Percentiles rank a stretch among this genome's conserved stretches.
phyloP scores from a whole-genome alignment of 1,284 basidiomycete species.

The Baeospora myosura region DNA sequence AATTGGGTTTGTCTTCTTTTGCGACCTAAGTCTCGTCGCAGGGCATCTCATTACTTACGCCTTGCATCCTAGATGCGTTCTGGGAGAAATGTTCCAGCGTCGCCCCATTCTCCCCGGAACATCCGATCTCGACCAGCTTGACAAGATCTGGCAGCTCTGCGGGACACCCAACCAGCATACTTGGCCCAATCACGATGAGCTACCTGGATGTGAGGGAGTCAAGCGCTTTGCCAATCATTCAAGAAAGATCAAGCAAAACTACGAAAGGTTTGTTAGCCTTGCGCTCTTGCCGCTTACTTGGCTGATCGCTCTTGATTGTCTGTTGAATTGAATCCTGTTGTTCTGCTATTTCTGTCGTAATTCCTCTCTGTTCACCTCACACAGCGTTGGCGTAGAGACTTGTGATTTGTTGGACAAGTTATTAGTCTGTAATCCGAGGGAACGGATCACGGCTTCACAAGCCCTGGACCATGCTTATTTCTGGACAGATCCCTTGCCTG shows the following conservation, averaged over 20 bases:
- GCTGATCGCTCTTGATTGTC: constrained; percentile 10
- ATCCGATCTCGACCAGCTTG: constrained; percentile 86
- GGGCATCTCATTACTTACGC: constrained; percentile 3
- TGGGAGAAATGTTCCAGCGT: constrained; percentile 92
- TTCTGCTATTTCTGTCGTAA: too few relatives aligned
- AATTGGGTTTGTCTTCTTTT: constrained; percentile 62
- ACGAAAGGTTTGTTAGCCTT: constrained; percentile 44
- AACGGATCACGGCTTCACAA: constrained; percentile 84
- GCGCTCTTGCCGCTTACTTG: background rate
- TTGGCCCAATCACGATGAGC: constrained; percentile 75
- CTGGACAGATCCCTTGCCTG: constrained; percentile 80
- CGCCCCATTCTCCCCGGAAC: constrained; percentile 85
- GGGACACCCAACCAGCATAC: constrained; percentile 77
- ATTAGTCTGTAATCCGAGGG: constrained; percentile 85
- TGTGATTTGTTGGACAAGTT: constrained; percentile 89
- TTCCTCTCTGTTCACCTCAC: too few relatives aligned
- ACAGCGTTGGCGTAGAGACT: constrained; percentile 58
- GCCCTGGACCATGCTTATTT: constrained; percentile 91
- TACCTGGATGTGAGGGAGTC: constrained; percentile 79
- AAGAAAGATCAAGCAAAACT: constrained; percentile 49
- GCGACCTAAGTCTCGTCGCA: constrained; percentile 6
- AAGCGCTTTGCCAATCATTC: constrained; percentile 48
- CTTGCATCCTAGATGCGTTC: constrained; percentile 59
- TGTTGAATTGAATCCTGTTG: too few relatives aligned
- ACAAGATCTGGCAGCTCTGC: constrained; percentile 85